Evolutionary conservation across 2,329 filamentous ascomycete genomes (phyloP).

Genomic region (Sclerotiophoma versabilis): DNA sequence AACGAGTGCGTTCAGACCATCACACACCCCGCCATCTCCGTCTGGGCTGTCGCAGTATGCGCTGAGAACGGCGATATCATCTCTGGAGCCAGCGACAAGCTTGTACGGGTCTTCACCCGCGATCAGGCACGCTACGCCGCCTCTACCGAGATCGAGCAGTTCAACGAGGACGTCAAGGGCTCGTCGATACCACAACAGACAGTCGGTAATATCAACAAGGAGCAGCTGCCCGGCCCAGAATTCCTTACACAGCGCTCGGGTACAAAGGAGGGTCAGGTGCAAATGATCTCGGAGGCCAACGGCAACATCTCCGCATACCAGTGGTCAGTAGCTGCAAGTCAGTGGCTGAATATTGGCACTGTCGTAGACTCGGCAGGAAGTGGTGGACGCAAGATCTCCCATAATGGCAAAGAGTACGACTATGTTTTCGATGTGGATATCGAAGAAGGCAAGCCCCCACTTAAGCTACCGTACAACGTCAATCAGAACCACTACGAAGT

Average conservation of each 20-base stretch:
- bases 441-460: conserved; percentile 87
- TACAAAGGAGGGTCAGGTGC: conserved; percentile 94
- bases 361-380: conserved; percentile 90
- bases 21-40: conserved; percentile 94
- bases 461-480: conserved; percentile 94
- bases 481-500: conserved; percentile 92
- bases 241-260: conserved; percentile 83
- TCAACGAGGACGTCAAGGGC: conserved; percentile 80
- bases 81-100: conserved; percentile 88
- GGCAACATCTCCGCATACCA: conserved; percentile 85
- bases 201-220: conserved; percentile 80
- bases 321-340: conserved; percentile 72
- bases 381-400: conserved; percentile 68
- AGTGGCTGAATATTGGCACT: conserved; percentile 91
- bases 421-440: conserved; percentile 97
- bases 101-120: conserved; percentile 84
- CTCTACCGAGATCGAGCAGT: conserved; percentile 71
- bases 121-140: conserved; percentile 73
- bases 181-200: conserved; percentile 90
- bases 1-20: conserved; percentile 90
- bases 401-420: conserved; percentile 89
- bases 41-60: conserved; percentile 91
- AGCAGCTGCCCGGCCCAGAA: conserved; percentile 86
- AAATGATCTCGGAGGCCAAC: conserved; percentile 85
- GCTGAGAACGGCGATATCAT: conserved; percentile 86